phyloP scores from a whole-genome alignment of 1,284 basidiomycete species.

The Porodaedalea pini region DNA sequence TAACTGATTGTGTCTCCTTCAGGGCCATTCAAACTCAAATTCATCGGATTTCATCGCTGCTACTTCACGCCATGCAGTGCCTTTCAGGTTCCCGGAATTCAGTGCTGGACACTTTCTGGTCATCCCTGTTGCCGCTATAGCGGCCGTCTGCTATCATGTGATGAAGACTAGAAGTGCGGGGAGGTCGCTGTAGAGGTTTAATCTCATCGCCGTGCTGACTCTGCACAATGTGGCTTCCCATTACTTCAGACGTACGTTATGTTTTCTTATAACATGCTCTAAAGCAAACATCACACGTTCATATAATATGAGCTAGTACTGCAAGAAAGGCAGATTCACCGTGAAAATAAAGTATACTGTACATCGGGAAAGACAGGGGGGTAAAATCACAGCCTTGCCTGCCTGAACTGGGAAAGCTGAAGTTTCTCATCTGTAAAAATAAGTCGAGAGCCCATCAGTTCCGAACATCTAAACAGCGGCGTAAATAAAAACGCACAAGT shows the following conservation, averaged over 20 bases:
- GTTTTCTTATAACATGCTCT: too few relatives aligned
- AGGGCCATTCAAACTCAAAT: background rate
- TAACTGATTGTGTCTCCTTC: background rate
- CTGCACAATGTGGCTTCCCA: too few relatives aligned
- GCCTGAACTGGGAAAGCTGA: constrained; percentile 21
- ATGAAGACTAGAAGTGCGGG: constrained; percentile 5
- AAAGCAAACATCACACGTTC: too few relatives aligned
- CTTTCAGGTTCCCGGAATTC: constrained; percentile 7
- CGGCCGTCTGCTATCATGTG: constrained; percentile 10
- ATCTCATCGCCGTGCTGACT: too few relatives aligned
- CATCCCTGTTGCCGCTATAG: constrained; percentile 15
- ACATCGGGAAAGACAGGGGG: background rate
- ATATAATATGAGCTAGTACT: too few relatives aligned
- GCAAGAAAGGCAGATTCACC: too few relatives aligned
- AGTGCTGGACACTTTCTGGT: constrained; percentile 16
- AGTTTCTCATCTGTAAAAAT: constrained; percentile 24
- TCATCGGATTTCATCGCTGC: background rate
- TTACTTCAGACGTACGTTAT: too few relatives aligned
- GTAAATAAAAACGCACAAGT: constrained; percentile 43
- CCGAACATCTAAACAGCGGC: too few relatives aligned
- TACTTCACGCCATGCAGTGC: background rate
- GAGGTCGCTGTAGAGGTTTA: background rate
- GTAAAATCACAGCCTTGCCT: constrained; percentile 21
- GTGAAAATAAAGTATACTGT: too few relatives aligned
- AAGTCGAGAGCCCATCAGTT: background rate